A percentile compares a stretch with the other conserved stretches of the same genome.
phyloP scores from a whole-genome alignment of 192 early-diverging fungal genomes.

The Backusella macrospora region DNA sequence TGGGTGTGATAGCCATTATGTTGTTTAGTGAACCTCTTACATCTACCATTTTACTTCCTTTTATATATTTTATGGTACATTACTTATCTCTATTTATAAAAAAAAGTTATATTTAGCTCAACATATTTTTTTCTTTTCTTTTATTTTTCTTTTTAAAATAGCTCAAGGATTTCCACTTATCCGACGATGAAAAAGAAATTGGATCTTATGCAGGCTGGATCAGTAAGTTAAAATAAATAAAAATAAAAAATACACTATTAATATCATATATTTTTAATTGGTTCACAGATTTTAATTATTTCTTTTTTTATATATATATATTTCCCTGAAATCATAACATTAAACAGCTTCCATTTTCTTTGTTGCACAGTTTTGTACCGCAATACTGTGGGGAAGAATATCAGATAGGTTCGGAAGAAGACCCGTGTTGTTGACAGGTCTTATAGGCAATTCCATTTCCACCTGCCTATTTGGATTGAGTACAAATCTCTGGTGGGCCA shows the following conservation, averaged over 20 bases:
- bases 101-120: not conserved
- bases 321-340: not conserved
- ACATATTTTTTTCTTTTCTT: not conserved
- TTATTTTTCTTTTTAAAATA: too few species aligned
- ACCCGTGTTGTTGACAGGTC: slow-evolving; percentile 78
- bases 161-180: slow-evolving; percentile 71
- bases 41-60: slow-evolving; percentile 75
- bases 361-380: slow-evolving; percentile 70
- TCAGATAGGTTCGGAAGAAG: slow-evolving; percentile 83
- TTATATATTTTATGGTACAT: slow-evolving; percentile 85
- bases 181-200: slow-evolving; percentile 73
- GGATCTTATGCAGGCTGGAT: slow-evolving; percentile 83
- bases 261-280: slow-evolving; percentile 7
- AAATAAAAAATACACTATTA: not conserved
- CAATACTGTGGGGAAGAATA: slow-evolving; percentile 72
- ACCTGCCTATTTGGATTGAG: slow-evolving; percentile 75
- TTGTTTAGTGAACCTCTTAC: slow-evolving; percentile 72
- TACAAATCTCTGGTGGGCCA: slow-evolving; percentile 58
- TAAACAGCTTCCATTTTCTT: slow-evolving; percentile 66
- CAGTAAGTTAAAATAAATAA: slow-evolving; percentile 29
- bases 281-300: slow-evolving; percentile 10
- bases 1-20: slow-evolving; percentile 53
- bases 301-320: not conserved
- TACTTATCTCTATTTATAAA: too few species aligned
- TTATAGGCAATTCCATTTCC: slow-evolving; percentile 75